Base-by-base conservation (phyloP, 257 asterid species). In the Coffea canephora region DNA sequence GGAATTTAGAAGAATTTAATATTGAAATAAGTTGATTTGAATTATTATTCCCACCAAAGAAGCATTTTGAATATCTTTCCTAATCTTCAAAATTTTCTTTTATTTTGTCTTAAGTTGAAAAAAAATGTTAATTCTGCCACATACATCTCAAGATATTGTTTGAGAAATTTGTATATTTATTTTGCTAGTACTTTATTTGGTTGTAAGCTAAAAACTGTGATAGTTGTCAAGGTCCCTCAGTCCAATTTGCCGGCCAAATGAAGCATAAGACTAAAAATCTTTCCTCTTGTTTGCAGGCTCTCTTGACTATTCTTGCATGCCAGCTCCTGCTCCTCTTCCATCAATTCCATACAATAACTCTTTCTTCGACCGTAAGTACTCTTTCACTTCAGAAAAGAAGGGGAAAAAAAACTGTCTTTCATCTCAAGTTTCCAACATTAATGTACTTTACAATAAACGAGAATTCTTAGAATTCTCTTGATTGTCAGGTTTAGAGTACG, bases 251-350 rank as follows among this genome's bases (percentile, higher is more conserved):
- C 31, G 13, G 31, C 66, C 25, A 1, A 7, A 9, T 23, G 66
- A 59, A 59, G n/a, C 21, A 59, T 59, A 59, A 0, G 25, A 7
- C 31, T 59, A 21, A 59, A 31, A 59, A 12, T 50, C 4, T n/a
- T 7, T 73, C 39, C 12, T 21, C 31, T n/a, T 16, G 64, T 69
- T 14, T 84, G 77, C 86, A 93, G 98, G 98, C 77, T 77, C 91
- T 54, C 83, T 93, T 39, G 91, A 91, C 83, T 93, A 93, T 82
- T 89, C 97, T 25, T 93, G 98, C 78, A 88, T 93, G 92, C 89
- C 97, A 34, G 93, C 96, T 19, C 49, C 96, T 19, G 91, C 98
- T 50, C 93, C 94, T 36, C 83, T 83, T 73, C 93, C 97, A 55
- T 14, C 94, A 18, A 21, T 78, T 77, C 96, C 96, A 12, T 11